Percentiles rank a stretch among this genome's conserved stretches.
phyloP scores from a whole-genome alignment of 192 early-diverging fungal genomes.

The Chytriomyces sp. region DNA sequence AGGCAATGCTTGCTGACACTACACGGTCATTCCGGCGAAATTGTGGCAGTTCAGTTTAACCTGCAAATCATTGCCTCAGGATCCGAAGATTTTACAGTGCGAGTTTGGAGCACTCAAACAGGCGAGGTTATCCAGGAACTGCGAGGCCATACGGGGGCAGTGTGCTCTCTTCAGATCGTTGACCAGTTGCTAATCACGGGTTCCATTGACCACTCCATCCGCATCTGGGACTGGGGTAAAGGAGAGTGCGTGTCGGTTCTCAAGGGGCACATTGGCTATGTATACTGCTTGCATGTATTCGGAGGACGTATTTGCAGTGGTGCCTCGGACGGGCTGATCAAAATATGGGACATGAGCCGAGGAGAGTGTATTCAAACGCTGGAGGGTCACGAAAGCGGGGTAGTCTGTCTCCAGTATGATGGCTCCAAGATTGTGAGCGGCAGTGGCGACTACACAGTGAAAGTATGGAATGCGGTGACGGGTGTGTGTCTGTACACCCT shows the following conservation, averaged over 20 bases:
- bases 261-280: conserved; percentile 41
- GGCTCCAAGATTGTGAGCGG: conserved; percentile 50
- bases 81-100: conserved; percentile 49
- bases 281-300: conserved; percentile 45
- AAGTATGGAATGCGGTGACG: conserved; percentile 52
- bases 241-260: conserved; percentile 26
- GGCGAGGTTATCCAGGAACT: conserved; percentile 39
- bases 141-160: conserved; percentile 45
- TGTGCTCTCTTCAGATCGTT: conserved; percentile 45
- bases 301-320: conserved; percentile 30
- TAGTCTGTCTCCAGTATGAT: conserved; percentile 54
- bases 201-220: conserved; percentile 52
- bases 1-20: conserved; percentile 40
- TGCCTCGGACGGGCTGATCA: conserved; percentile 39
- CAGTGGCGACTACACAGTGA: conserved; percentile 51
- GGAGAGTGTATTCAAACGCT: conserved; percentile 32
- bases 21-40: conserved; percentile 46
- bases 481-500: conserved; percentile 56
- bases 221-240: conserved; percentile 35
- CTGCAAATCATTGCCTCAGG: conserved; percentile 42
- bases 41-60: conserved; percentile 40
- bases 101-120: conserved; percentile 47
- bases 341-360: conserved; percentile 38
- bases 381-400: conserved; percentile 44
- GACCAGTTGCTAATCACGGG: conserved; percentile 43